Conservation (phyloP, 345 rosid species). For the Microthlaspi erraticum region DNA sequence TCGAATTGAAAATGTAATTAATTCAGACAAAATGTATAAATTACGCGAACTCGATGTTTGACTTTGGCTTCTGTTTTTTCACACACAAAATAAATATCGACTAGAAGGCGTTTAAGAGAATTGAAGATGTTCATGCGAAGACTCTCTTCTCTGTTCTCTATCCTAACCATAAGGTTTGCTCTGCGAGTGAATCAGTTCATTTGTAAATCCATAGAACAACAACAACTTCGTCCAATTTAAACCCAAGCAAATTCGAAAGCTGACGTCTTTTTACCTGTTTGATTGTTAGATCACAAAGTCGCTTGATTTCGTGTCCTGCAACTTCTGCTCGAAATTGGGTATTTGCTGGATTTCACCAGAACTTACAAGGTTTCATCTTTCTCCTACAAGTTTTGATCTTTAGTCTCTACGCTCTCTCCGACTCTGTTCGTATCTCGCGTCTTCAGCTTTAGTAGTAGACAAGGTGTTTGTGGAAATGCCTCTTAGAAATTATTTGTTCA, state of each 20-base stretch:
- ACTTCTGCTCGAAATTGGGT: conserved; percentile 11
- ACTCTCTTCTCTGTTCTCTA: conserved; percentile 25
- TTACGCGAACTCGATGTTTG: too few species aligned
- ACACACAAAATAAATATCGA: too few species aligned
- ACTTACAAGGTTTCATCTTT: conserved; percentile 27
- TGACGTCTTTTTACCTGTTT: neutral
- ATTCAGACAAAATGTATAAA: too few species aligned
- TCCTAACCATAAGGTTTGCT: conserved; percentile 28
- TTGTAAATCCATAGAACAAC: neutral
- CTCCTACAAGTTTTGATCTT: neutral
- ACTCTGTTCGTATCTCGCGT: neutral
- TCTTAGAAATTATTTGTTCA: neutral
- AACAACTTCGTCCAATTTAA: neutral
- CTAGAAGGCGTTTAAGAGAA: too few species aligned
- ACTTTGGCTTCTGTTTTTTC: too few species aligned
- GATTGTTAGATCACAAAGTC: conserved; percentile 29
- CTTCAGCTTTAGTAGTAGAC: conserved; percentile 1
- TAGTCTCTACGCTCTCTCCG: neutral
- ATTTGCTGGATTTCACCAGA: neutral
- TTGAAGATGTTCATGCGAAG: conserved; percentile 35
- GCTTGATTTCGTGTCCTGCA: conserved; percentile 20
- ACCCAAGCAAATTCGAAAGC: neutral
- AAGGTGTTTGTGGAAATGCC: conserved; percentile 43
- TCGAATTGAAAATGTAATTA: too few species aligned
- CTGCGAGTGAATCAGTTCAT: neutral